Evolutionary conservation across 495 filamentous ascomycete genomes (phyloP).

Genomic region (Penicillium egyptiacum): DNA sequence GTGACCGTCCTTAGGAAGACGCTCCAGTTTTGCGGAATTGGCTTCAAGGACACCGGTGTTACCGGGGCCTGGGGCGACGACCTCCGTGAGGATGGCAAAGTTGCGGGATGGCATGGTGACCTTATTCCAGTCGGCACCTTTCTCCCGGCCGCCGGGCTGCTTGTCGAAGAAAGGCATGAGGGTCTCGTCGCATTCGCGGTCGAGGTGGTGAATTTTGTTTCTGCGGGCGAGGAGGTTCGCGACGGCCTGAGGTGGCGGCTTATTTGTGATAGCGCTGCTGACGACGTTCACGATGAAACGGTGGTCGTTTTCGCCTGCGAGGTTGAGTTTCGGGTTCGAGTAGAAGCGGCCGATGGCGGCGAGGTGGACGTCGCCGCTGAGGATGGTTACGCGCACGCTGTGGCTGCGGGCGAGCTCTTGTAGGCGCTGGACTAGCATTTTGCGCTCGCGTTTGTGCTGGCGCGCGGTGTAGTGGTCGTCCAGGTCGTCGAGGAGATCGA

Average conservation of each 20-base stretch:
- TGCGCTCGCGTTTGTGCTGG: constrained; percentile 87
- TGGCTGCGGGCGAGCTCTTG: constrained; percentile 70
- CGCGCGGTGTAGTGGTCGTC: constrained; percentile 94
- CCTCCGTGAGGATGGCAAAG: constrained; percentile 79
- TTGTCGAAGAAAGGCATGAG: constrained; percentile 81
- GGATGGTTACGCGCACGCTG: constrained; percentile 78
- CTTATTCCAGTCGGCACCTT: constrained; percentile 68
- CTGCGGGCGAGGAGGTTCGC: constrained; percentile 79
- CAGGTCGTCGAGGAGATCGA: constrained; percentile 88
- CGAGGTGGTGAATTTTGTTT: constrained; percentile 93
- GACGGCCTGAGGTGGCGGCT: constrained; percentile 86
- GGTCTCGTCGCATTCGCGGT: constrained; percentile 81
- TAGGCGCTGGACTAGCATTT: constrained; percentile 67
- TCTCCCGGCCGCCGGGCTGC: constrained; percentile 69
- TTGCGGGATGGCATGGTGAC: constrained; percentile 91
- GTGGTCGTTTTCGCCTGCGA: constrained; percentile 62
- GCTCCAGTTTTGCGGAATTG: constrained; percentile 25
- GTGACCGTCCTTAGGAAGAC: constrained; percentile 59
- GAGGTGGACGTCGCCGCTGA: constrained; percentile 78
- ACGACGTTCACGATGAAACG: constrained; percentile 76
- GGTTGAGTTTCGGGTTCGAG: constrained; percentile 60
- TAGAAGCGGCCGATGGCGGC: constrained; percentile 77
- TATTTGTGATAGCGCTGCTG: constrained; percentile 84
- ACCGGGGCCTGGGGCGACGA: constrained; percentile 27
- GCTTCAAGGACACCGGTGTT: constrained; percentile 23